These are phyloP conservation scores for Chrysanthemum seticuspe DNA, from an alignment of 129 eudicot species.

Conservation along the genomic window DNA sequence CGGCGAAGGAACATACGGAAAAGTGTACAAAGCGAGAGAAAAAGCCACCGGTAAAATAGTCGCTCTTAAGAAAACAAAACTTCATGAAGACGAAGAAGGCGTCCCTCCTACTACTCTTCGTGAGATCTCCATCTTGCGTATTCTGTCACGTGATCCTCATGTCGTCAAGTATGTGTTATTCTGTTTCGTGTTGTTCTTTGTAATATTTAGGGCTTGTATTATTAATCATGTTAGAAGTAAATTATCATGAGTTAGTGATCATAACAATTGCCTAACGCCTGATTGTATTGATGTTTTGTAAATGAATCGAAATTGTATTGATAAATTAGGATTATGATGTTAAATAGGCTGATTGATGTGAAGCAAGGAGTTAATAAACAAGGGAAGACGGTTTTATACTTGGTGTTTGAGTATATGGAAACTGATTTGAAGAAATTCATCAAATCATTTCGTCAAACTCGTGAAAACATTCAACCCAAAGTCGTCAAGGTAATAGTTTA, in stretches of 20 bases:
- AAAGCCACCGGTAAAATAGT: conserved; percentile 79
- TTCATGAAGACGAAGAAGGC: conserved; percentile 90
- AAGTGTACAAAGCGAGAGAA: conserved; percentile 85
- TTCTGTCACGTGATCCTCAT: conserved; percentile 88
- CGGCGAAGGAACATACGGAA: conserved; percentile 91
- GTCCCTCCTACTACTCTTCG: conserved; percentile 94
- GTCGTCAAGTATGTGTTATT: conserved; percentile 51
- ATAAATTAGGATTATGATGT: neutral
- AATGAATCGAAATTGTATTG: neutral
- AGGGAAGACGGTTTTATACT: conserved; percentile 75
- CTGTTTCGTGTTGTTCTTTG: neutral
- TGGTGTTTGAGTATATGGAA: conserved; percentile 58
- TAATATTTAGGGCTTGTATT: neutral
- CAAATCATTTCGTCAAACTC: conserved; percentile 47
- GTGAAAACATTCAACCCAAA: conserved; percentile 46
- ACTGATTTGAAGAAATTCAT: conserved; percentile 77
- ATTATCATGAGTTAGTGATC: too few species aligned
- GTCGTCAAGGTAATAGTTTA: conserved; percentile 48
- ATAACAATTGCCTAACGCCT: too few species aligned
- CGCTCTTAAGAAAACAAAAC: conserved; percentile 81
- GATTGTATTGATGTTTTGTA: too few species aligned
- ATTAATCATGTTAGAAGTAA: neutral
- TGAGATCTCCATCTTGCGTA: conserved; percentile 73
- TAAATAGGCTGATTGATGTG: conserved; percentile 73
- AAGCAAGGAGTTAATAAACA: conserved; percentile 77